phyloP scores from a whole-genome alignment of 1,284 basidiomycete species.

The Coniferiporia sulphurascens region DNA sequence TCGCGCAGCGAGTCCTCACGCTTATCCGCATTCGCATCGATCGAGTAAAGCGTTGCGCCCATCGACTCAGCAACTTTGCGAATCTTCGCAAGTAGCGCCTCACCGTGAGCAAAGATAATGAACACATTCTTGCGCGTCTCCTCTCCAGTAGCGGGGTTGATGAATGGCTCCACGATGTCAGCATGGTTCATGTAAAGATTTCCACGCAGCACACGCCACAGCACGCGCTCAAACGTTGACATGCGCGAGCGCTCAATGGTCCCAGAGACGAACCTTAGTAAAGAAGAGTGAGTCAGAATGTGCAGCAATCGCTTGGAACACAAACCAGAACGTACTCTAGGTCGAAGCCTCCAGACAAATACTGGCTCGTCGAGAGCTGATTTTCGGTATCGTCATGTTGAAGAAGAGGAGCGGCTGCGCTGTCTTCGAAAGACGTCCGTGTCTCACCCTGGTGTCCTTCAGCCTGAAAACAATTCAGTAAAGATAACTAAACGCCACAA shows the following conservation, averaged over 20 bases:
- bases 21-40: constrained; percentile 91
- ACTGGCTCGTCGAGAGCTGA: constrained; percentile 49
- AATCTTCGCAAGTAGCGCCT: constrained; percentile 92
- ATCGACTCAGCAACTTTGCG: constrained; percentile 98
- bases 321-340: constrained; percentile 61
- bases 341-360: constrained; percentile 56
- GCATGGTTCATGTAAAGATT: constrained; percentile 99
- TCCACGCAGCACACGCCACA: constrained; percentile 97
- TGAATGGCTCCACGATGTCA: constrained; percentile 91
- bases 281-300: constrained; percentile 9
- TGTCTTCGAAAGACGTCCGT: constrained; percentile 89
- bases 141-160: constrained; percentile 76
- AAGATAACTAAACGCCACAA: constrained; percentile 5
- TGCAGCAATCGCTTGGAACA: neutral
- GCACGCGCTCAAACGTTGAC: constrained; percentile 93
- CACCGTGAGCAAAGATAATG: constrained; percentile 98
- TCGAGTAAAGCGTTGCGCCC: constrained; percentile 95
- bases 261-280: constrained; percentile 82
- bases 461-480: constrained; percentile 46
- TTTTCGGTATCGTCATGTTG: constrained; percentile 86
- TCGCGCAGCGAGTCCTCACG: constrained; percentile 88
- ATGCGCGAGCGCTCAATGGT: constrained; percentile 93
- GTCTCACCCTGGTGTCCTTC: constrained; percentile 77
- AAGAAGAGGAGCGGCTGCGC: constrained; percentile 78
- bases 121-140: constrained; percentile 98